Evolutionary conservation across 345 rosid species (phyloP), one percentile per base, ranked within the genome.

Genomic region (Hibiscus syriacus): DNA sequence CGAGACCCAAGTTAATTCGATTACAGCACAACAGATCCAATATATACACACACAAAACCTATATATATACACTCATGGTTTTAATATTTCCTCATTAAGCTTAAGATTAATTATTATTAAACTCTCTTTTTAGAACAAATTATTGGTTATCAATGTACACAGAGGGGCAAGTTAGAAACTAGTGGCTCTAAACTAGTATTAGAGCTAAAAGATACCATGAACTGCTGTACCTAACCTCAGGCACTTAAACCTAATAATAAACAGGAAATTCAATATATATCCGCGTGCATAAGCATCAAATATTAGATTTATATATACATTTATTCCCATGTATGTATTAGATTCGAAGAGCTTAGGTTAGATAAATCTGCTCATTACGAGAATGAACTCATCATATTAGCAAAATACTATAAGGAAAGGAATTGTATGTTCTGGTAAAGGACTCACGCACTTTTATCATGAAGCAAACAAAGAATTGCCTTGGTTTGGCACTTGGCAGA

Each of bases 391-490:
- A 55, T 61, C 52, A 45, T 6, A 11, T 36, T 10, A 36, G 39
- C 39, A 36, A 36, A 36, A 36, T 36, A 36, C 39, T 36, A 36
- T 36, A 14, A 62, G 67, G 23, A 43, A 62, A 39, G 19, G 49
- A 6, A 23, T 59, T 22, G 34, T 41, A 36, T 23, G 38, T 49
- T 22, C 26, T 12, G 27, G 52, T 56, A 49, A 54, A 34, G 43
- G 55, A 57, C 64, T 57, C 67, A 41, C 64, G 50, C 67, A 39
- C 71, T 62, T 46, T 46, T 55, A 17, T 63, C 9, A 62, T 19
- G 63, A 25, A 36, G 2, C 1, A 53, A 53, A 0, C n/a, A 53
- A 53, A 8, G 2, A 0, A 7, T 16, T 25, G 58, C 52, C 22
- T 54, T 36, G 19, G 6, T 22, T 54, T 25, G 32, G 50, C 70